Percentiles rank a stretch among this genome's conserved stretches.
These are phyloP conservation scores for Sphenostylis stenocarpa DNA, from an alignment of 306 rosid genomes.

Conservation along the genomic window DNA sequence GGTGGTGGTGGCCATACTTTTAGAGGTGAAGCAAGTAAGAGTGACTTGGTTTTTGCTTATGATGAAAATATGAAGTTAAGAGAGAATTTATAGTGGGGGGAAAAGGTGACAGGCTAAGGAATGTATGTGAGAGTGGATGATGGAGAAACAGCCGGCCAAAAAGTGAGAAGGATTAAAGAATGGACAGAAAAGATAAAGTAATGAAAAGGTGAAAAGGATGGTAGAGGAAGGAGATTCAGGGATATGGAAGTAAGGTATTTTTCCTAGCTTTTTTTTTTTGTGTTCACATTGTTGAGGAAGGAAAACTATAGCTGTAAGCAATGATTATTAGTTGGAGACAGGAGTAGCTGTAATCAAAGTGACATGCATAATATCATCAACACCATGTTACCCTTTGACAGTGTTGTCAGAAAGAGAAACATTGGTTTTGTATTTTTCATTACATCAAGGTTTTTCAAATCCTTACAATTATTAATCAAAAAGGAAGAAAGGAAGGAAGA, in stretches of 20 bases:
- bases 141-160: slow-evolving; percentile 69
- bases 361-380: neutral
- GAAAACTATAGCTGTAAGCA: neutral
- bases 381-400: slow-evolving; percentile 1
- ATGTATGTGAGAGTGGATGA: slow-evolving; percentile 59
- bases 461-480: neutral
- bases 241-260: slow-evolving; percentile 67
- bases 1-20: slow-evolving; percentile 48
- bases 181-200: neutral
- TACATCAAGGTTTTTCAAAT: neutral
- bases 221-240: slow-evolving; percentile 39
- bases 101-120: slow-evolving; percentile 51
- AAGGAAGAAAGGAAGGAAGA: neutral
- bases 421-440: neutral
- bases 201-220: slow-evolving; percentile 28
- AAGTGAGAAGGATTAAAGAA: slow-evolving; percentile 46
- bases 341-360: slow-evolving; percentile 34
- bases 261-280: slow-evolving; percentile 14
- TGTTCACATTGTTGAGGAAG: slow-evolving; percentile 38
- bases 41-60: neutral
- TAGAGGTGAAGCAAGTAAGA: too few species aligned
- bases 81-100: slow-evolving; percentile 44
- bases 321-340: neutral
- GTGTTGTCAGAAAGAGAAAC: slow-evolving; percentile 9
- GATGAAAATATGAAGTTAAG: neutral